A percentile compares a stretch with the other conserved stretches of the same genome.
These are phyloP conservation scores for Spathaspora arborariae DNA, from an alignment of 805 yeast species.

Conservation along the genomic window DNA sequence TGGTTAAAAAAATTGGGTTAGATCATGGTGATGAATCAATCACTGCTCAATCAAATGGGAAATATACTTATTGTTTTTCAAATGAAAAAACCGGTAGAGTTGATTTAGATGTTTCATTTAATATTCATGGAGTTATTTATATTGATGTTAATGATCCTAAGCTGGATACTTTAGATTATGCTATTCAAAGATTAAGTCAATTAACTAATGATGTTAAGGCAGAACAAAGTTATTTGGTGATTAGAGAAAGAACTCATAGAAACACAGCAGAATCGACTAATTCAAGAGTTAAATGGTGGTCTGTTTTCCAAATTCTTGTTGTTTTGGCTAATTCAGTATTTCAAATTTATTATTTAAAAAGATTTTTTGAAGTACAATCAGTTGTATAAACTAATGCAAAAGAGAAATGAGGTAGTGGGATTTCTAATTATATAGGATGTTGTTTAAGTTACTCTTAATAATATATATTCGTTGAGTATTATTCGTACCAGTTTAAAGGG, in stretches of 20 bases:
- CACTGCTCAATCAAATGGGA: conserved; percentile 65
- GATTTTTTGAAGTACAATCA: conserved; percentile 93
- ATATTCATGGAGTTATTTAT: conserved; percentile 88
- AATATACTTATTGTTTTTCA: conserved; percentile 84
- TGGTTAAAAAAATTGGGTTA: conserved; percentile 48
- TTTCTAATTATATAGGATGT: too few species aligned
- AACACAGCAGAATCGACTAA: conserved; percentile 98
- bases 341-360: conserved; percentile 89
- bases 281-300: conserved; percentile 97
- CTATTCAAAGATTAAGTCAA: conserved; percentile 71
- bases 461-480: too few species aligned
- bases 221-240: conserved; percentile 88
- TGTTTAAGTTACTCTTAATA: too few species aligned
- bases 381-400: conserved; percentile 77
- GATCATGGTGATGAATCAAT: conserved; percentile 80
- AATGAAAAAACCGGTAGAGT: conserved; percentile 71
- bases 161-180: conserved; percentile 76
- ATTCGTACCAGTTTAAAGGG: too few species aligned
- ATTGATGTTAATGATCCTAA: conserved; percentile 76
- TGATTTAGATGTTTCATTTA: conserved; percentile 91
- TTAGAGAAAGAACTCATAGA: conserved; percentile 96
- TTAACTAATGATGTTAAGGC: conserved; percentile 84
- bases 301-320: conserved; percentile 81
- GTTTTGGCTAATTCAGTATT: conserved; percentile 84
- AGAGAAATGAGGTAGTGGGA: too few species aligned